Evolutionary conservation across 2,329 filamentous ascomycete species (phyloP), one percentile per base, ranked within the genome.

Genomic region (Epichloe gansuensis): DNA sequence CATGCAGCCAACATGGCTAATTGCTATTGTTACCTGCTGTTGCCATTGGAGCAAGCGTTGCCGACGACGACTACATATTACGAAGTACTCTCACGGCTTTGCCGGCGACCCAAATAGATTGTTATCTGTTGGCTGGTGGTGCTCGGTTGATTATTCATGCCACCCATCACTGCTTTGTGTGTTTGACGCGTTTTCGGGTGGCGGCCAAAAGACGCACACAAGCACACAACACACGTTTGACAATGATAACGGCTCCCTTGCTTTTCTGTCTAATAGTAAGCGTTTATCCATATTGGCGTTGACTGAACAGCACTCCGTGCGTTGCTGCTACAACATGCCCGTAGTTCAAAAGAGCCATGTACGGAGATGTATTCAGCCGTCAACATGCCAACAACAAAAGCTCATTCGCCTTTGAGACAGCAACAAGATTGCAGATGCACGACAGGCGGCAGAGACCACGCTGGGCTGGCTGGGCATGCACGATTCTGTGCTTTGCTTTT

Each of bases 381-480:
- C 25, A 46, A 46, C 44, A 13, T n/a, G 44, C 23, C 23, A 21
- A 21, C 17, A 21, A 21, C 17, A 7, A 34, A 46, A n/a, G 12
- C 7, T 9, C 25, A 31, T 45, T 15, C 43, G 43, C 25, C 13
- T 21, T 45, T 15, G 43, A 45, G 37, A 48, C 46, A 25, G 25
- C 28, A 43, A 41, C 23, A 41, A 37, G 34, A 45, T 41, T 13
- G 35, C 48, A 53, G 31, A 46, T 28, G 34, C 46, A 50, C 46
- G 41, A 52, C 46, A 43, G 28, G 34, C 45, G 39, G 21, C 21
- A 38, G 25, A 25, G 51, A 44, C 51, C 25, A 9, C 5, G 46
- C 51, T 44, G 45, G 34, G 34, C 39, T 38, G 39, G 50, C 50
- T 48, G 50, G 50, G 45, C 45, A 38, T 5, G 23, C 42, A 41